Evolutionary conservation across 805 yeast genomes (phyloP).

Genomic region (Isabelozyma heimii): DNA sequence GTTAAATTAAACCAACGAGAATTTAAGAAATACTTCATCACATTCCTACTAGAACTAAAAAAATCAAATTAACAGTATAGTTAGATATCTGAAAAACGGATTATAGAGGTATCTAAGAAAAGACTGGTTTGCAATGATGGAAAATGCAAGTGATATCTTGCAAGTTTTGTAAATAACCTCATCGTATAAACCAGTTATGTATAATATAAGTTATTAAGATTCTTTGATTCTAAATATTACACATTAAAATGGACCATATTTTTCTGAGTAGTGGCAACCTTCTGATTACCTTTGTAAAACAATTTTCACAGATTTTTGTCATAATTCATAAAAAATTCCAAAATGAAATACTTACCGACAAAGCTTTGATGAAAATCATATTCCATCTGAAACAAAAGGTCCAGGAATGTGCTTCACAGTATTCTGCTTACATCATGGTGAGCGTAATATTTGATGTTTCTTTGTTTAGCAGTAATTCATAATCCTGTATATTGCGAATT

Average conservation of each 20-base stretch:
- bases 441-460: too few species aligned
- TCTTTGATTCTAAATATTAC: too few species aligned
- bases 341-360: too few species aligned
- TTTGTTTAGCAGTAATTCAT: neutral
- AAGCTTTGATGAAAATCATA: too few species aligned
- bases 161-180: neutral
- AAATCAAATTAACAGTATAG: neutral
- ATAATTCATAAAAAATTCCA: neutral
- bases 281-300: neutral
- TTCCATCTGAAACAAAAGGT: neutral
- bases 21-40: conserved; percentile 69
- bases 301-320: neutral
- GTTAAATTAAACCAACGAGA: conserved; percentile 55
- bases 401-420: too few species aligned
- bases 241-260: too few species aligned
- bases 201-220: too few species aligned
- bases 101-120: too few species aligned
- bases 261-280: too few species aligned
- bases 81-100: neutral
- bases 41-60: conserved; percentile 34
- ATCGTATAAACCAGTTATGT: neutral
- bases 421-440: too few species aligned
- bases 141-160: neutral
- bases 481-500: neutral
- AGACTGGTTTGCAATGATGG: neutral